Conservation (phyloP, 306 rosid genomes). For the Dryas alaskensis region DNA sequence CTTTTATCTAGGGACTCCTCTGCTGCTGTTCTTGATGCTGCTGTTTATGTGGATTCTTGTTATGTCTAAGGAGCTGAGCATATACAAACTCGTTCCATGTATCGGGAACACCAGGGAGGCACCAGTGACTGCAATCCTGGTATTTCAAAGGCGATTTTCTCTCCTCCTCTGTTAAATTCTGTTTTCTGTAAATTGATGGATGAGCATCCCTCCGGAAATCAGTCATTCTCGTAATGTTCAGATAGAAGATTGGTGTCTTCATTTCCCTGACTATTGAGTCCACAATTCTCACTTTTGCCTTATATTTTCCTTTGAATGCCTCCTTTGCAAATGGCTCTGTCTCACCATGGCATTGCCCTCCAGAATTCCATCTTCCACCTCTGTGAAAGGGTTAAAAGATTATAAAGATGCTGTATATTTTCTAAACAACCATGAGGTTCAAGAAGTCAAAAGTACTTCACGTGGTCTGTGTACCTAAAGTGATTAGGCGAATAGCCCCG, state of each 20-base stretch:
- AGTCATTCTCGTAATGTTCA: slow-evolving; percentile 29
- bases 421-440: neutral
- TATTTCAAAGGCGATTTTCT: slow-evolving; percentile 22
- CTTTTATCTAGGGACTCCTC: slow-evolving; percentile 6
- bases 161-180: slow-evolving; percentile 42
- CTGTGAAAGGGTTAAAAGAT: neutral
- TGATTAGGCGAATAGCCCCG: slow-evolving; percentile 29
- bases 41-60: neutral
- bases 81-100: slow-evolving; percentile 46
- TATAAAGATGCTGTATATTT: neutral
- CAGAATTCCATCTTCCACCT: slow-evolving; percentile 21
- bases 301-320: slow-evolving; percentile 18
- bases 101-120: slow-evolving; percentile 66
- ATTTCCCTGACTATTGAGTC: slow-evolving; percentile 19
- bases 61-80: slow-evolving; percentile 15
- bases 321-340: slow-evolving; percentile 13
- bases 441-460: neutral
- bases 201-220: slow-evolving; percentile 26
- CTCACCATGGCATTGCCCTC: slow-evolving; percentile 20
- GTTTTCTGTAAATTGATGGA: slow-evolving; percentile 42
- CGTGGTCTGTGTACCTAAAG: slow-evolving; percentile 20
- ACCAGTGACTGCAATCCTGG: slow-evolving; percentile 76
- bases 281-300: slow-evolving; percentile 20
- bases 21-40: slow-evolving; percentile 3
- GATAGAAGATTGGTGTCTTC: slow-evolving; percentile 21